Evolutionary conservation across 371 early-diverging fungal genomes (phyloP).

Genomic region (Mortierella sp.): DNA sequence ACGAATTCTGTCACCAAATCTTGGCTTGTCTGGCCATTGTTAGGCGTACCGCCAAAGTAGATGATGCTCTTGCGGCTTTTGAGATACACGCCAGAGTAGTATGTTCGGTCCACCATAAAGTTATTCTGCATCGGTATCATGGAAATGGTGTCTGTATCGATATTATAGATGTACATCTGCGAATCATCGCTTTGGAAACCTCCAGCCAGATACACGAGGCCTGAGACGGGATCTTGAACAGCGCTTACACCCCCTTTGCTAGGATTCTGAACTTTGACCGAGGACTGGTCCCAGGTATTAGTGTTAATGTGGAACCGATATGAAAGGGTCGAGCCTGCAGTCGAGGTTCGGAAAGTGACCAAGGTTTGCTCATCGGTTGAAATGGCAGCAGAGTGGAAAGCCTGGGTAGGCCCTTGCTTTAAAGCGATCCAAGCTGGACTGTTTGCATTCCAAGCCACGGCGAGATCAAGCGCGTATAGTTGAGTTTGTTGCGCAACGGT

Average conservation of each 20-base stretch:
- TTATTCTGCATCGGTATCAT: constrained; percentile 16
- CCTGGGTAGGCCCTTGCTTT: constrained; percentile 15
- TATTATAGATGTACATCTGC: constrained; percentile 20
- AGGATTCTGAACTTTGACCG: constrained; percentile 16
- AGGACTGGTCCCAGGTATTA: constrained; percentile 13
- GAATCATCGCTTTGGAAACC: constrained; percentile 18
- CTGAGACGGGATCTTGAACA: constrained; percentile 9
- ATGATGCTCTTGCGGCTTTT: constrained; percentile 19
- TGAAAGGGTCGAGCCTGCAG: constrained; percentile 11
- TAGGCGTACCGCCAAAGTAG: constrained; percentile 15
- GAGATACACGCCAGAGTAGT: constrained; percentile 16
- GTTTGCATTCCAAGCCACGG: constrained; percentile 5
- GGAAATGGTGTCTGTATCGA: constrained; percentile 14
- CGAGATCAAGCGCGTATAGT: constrained; percentile 16
- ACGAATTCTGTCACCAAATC: constrained; percentile 12
- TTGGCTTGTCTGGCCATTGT: not conserved
- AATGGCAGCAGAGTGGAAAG: constrained; percentile 11
- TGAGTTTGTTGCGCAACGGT: constrained; percentile 30
- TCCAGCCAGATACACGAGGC: constrained; percentile 20
- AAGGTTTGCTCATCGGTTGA: constrained; percentile 3
- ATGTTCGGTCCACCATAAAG: constrained; percentile 5
- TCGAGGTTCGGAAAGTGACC: not conserved
- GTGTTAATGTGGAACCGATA: constrained; percentile 8
- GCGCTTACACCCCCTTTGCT: constrained; percentile 17
- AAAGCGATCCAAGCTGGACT: constrained; percentile 17